Base-by-base conservation (phyloP, 1,139 yeast genomes). In the Williopsis jadinii region DNA sequence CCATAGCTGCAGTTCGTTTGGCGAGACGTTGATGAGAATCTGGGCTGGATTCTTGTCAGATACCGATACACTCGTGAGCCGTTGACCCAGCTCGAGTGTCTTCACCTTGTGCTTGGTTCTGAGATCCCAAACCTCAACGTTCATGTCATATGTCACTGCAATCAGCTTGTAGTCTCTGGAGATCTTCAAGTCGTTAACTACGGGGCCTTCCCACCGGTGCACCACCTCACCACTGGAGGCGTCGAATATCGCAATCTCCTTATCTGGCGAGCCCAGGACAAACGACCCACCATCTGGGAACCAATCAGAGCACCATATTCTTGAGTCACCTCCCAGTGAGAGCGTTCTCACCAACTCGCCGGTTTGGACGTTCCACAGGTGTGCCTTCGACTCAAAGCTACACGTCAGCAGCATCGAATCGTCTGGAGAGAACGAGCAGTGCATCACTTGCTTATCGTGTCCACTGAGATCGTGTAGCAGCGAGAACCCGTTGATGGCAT, bases 1-100 rank as follows among this genome's bases (percentile, higher is more conserved):
- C 94, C 95, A 87, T 8, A 87, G 65, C 54, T 85, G 94, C 13
- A 88, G 62, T 54, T 84, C 94, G 51, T 84, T 88, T 0, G 88
- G 84, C n/a, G 79, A 77, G 12, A 81, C 72, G 52, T 79, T 83
- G 30, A 86, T 69, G 32, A 87, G 60, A 5, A 83, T 67, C 39
- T 66, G 62, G 30, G 69, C 61, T 1, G 72, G 63, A 45, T 73
- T 72, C n/a, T 43, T 44, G 5, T 52, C 46, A 0, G 80, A 69
- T 3, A 70, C 57, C 1, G 73, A 55, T 8, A 78, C 63, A 9
- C 79, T 70, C 2, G 81, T 73, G 51, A 76, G 63, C 37, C 65
- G 63, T 40, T 65, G 65, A 11, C 69, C 70, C 13, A 75, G 53
- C 28, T 59, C 54, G 11, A 69, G 48, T n/a, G 60, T 56, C 31